These are phyloP conservation scores for Fusarium oxysporum DNA, from an alignment of 2,329 filamentous ascomycete species.

Conservation along the genomic window DNA sequence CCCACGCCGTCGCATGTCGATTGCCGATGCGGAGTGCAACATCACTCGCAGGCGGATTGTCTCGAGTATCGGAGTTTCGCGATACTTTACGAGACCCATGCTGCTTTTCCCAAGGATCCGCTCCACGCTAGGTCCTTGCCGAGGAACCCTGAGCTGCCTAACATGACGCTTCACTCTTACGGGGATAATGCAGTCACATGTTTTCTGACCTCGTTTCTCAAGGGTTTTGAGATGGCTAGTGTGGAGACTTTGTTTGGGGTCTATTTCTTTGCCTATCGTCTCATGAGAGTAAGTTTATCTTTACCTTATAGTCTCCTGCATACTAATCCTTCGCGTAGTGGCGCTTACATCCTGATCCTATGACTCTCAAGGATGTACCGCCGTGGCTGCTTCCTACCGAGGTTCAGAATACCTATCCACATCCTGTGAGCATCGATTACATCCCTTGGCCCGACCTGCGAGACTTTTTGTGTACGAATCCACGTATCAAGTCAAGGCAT, in stretches of 20 bases:
- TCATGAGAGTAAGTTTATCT: conserved; percentile 33
- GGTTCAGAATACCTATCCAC: conserved; percentile 38
- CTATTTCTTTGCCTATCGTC: conserved; percentile 42
- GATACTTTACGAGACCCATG: conserved; percentile 43
- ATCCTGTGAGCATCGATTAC: conserved; percentile 43
- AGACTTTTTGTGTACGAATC: conserved; percentile 39
- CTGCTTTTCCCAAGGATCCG: conserved; percentile 36
- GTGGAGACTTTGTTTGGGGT: conserved; percentile 43
- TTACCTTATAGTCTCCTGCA: not conserved
- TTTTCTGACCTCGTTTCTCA: conserved; percentile 39
- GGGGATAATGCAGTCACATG: conserved; percentile 39
- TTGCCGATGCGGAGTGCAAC: conserved; percentile 45
- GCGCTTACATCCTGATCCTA: conserved; percentile 41
- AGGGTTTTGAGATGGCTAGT: conserved; percentile 39
- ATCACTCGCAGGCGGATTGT: conserved; percentile 38
- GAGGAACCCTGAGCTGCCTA: conserved; percentile 37
- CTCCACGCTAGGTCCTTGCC: conserved; percentile 36
- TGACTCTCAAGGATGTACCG: conserved; percentile 37
- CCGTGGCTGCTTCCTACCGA: conserved; percentile 38
- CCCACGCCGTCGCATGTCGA: conserved; percentile 33
- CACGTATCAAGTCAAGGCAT: conserved; percentile 33
- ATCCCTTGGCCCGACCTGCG: conserved; percentile 43
- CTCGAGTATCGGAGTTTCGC: conserved; percentile 42
- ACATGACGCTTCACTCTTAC: conserved; percentile 41
- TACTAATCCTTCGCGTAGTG: conserved; percentile 27